Conservation (phyloP, 176 grass and related monocot genomes). For the Olyra latifolia region DNA sequence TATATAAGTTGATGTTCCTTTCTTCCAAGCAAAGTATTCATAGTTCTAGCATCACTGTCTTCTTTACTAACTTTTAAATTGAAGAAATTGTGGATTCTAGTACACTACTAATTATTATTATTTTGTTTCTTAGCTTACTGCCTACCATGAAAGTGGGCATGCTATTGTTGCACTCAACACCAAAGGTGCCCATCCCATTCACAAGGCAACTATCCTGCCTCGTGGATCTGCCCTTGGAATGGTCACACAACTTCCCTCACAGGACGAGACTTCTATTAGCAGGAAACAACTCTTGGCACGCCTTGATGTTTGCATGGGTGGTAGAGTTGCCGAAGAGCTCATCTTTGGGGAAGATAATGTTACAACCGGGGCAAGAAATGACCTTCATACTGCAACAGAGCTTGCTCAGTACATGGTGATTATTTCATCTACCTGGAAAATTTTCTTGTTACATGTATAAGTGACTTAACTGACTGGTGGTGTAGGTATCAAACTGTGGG, state of each 20-base stretch:
- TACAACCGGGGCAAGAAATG: slow-evolving; percentile 91
- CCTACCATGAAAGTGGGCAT: slow-evolving; percentile 99
- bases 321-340: slow-evolving; percentile 93
- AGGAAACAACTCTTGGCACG: slow-evolving; percentile 93
- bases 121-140: slow-evolving; percentile 68
- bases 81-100: slow-evolving; percentile 11
- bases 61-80: not conserved
- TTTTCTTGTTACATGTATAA: slow-evolving; percentile 12
- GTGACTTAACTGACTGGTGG: slow-evolving; percentile 20
- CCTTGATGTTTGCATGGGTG: slow-evolving; percentile 99
- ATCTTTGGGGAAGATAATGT: slow-evolving; percentile 99
- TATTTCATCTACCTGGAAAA: slow-evolving; percentile 14
- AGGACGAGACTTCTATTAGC: slow-evolving; percentile 98
- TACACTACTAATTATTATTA: slow-evolving; percentile 19
- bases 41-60: not conserved
- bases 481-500: slow-evolving; percentile 95
- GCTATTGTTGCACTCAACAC: slow-evolving; percentile 98
- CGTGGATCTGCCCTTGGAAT: slow-evolving; percentile 95
- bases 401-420: slow-evolving; percentile 97
- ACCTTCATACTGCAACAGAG: slow-evolving; percentile 90
- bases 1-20: slow-evolving; percentile 20
- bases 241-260: slow-evolving; percentile 95
- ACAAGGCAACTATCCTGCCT: slow-evolving; percentile 96
- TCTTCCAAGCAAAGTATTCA: not conserved
- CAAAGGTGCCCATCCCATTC: slow-evolving; percentile 81